Evolutionary conservation across 139 green algal genomes (phyloP).

Genomic region (Edaphochlamys debaryana): DNA sequence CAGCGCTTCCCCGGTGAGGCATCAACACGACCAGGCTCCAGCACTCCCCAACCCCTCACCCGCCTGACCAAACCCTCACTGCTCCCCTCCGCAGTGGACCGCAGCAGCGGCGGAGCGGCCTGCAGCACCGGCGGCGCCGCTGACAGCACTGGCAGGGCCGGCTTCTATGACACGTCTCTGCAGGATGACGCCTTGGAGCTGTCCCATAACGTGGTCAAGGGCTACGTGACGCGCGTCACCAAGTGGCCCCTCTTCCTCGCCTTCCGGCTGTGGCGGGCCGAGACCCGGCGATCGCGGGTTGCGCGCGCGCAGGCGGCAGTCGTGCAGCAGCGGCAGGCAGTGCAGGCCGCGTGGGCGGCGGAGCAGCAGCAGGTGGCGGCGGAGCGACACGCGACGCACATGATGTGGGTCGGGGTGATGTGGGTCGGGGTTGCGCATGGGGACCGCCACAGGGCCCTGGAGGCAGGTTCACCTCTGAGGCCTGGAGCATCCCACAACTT

Average conservation of each 20-base stretch:
- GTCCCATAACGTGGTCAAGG: conserved; percentile 35
- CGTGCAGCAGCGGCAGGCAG: background rate
- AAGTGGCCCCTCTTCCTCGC: conserved; percentile 35
- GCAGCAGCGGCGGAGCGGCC: background rate
- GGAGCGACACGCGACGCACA: background rate
- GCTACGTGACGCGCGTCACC: conserved; percentile 13
- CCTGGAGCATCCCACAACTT: no score
- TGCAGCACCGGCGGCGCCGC: background rate
- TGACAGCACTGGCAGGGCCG: background rate
- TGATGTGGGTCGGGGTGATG: background rate
- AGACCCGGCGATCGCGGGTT: background rate
- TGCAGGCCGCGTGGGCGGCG: background rate
- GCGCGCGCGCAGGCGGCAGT: background rate
- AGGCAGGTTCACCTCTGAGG: no score
- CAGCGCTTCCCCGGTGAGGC: no score
- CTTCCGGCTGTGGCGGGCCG: conserved; percentile 33
- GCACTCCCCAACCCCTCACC: no score
- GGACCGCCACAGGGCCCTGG: background rate
- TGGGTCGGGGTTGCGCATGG: background rate
- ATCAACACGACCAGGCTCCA: no score
- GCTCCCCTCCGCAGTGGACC: no score
- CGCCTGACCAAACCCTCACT: no score
- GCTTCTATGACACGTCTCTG: background rate
- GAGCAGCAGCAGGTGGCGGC: background rate
- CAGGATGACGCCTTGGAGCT: conserved; percentile 42